Percentiles rank a stretch among this genome's conserved stretches.
Conservation (phyloP, 176 grass and related monocot species). For the Eragrostis nindensis region DNA sequence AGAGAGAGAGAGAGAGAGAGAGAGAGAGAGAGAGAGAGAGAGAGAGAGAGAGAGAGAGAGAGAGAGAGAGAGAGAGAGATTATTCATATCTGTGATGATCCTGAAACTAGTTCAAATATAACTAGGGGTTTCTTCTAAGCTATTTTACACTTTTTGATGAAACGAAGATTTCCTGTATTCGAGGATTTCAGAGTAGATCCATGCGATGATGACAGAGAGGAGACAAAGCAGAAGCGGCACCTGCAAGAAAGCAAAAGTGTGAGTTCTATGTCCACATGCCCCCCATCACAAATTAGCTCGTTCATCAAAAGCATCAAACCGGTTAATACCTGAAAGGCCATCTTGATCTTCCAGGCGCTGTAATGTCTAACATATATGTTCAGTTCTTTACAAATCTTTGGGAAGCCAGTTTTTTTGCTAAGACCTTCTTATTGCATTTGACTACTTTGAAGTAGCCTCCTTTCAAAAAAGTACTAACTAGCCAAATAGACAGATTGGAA, state of each 20-base stretch:
- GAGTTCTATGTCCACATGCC: too few relatives aligned
- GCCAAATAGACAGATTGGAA: not conserved
- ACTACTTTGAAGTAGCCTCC: too few relatives aligned
- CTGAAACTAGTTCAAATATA: not conserved
- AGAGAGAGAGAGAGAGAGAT: not conserved
- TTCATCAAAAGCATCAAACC: not conserved
- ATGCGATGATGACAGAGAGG: conserved; percentile 57
- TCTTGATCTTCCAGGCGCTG: not conserved
- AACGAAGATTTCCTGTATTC: conserved; percentile 48
- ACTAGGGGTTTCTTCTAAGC: not conserved
- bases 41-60: too few relatives aligned
- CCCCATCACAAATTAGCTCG: not conserved
- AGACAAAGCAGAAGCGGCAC: conserved; percentile 68
- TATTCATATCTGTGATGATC: not conserved
- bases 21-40: not conserved
- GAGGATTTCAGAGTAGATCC: conserved; percentile 68
- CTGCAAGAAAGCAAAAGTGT: conserved; percentile 41
- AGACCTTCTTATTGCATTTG: too few relatives aligned
- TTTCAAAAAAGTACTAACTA: not conserved
- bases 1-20: not conserved
- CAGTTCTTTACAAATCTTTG: not conserved
- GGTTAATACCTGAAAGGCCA: not conserved
- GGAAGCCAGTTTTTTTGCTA: not conserved
- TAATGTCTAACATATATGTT: not conserved
- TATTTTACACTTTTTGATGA: conserved; percentile 69